These are phyloP conservation scores for Pythium brachiatum DNA, from an alignment of 352 stramenopile genomes.

Conservation along the genomic window DNA sequence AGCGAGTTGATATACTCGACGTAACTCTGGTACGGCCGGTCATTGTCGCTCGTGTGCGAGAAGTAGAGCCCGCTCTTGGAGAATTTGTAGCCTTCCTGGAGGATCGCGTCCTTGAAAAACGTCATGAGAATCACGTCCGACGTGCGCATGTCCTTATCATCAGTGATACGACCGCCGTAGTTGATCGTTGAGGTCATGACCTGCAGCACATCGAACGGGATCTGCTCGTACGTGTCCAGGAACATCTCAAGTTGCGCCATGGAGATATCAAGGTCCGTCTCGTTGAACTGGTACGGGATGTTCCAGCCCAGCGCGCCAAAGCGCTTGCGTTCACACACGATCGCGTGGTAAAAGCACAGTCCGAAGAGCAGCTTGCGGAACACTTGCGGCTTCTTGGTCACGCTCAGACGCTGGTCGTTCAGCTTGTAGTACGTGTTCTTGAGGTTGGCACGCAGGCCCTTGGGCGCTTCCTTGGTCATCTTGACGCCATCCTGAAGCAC, in stretches of 20 bases:
- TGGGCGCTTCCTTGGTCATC: slow-evolving; percentile 96
- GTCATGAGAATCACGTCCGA: slow-evolving; percentile 88
- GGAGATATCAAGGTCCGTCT: slow-evolving; percentile 93
- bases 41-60: slow-evolving; percentile 69
- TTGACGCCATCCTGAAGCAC: slow-evolving; percentile 96
- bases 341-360: slow-evolving; percentile 89
- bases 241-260: slow-evolving; percentile 86
- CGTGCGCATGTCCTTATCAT: slow-evolving; percentile 93
- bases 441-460: slow-evolving; percentile 91
- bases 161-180: slow-evolving; percentile 92
- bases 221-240: slow-evolving; percentile 81
- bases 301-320: slow-evolving; percentile 96
- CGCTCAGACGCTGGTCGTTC: slow-evolving; percentile 80
- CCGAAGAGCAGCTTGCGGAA: slow-evolving; percentile 96
- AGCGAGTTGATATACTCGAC: slow-evolving; percentile 93
- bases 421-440: slow-evolving; percentile 95
- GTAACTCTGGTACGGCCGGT: slow-evolving; percentile 79
- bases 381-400: slow-evolving; percentile 82
- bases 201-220: slow-evolving; percentile 87
- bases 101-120: slow-evolving; percentile 85
- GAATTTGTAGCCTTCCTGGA: slow-evolving; percentile 77
- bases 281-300: slow-evolving; percentile 97
- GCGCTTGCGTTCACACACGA: slow-evolving; percentile 92
- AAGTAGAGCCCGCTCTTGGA: slow-evolving; percentile 86
- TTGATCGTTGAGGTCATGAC: slow-evolving; percentile 95